These are phyloP conservation scores for Nematocida ironsii DNA, from an alignment of 371 early-diverging fungal genomes.

Conservation along the genomic window DNA sequence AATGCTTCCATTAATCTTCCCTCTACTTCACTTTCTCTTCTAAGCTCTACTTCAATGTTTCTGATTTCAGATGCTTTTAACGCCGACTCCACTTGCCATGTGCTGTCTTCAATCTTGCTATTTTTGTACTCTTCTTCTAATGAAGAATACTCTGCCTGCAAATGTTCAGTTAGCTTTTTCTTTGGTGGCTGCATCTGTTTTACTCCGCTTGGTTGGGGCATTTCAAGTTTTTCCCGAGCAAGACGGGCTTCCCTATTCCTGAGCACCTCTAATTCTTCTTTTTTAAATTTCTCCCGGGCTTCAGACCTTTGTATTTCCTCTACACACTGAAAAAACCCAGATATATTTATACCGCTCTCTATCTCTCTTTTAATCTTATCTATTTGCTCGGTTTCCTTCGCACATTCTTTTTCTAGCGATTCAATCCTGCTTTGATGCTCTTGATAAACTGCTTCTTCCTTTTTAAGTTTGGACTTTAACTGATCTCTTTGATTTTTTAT, in stretches of 20 bases:
- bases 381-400: slow-evolving; percentile 18
- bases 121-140: slow-evolving; percentile 52
- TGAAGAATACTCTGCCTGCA: slow-evolving; percentile 9
- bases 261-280: slow-evolving; percentile 32
- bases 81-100: slow-evolving; percentile 54
- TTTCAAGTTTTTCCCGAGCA: slow-evolving; percentile 36
- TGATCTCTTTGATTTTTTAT: slow-evolving; percentile 34
- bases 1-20: slow-evolving; percentile 60
- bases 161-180: not conserved
- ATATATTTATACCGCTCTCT: not conserved
- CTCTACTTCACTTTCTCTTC: slow-evolving; percentile 57
- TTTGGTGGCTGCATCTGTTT: slow-evolving; percentile 30
- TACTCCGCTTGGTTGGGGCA: slow-evolving; percentile 16
- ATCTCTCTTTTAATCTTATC: slow-evolving; percentile 2
- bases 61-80: slow-evolving; percentile 59
- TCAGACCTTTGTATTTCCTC: not conserved
- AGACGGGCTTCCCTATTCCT: slow-evolving; percentile 26
- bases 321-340: not conserved
- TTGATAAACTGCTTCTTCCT: slow-evolving; percentile 43
- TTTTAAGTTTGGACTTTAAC: not conserved
- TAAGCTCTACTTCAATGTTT: slow-evolving; percentile 48
- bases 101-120: slow-evolving; percentile 43
- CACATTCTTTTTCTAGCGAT: not conserved
- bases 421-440: slow-evolving; percentile 54
- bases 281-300: slow-evolving; percentile 42